Evolutionary conservation across 768 basidiomycete genomes (phyloP).

Genomic region (Phaeotremella skinneri): DNA sequence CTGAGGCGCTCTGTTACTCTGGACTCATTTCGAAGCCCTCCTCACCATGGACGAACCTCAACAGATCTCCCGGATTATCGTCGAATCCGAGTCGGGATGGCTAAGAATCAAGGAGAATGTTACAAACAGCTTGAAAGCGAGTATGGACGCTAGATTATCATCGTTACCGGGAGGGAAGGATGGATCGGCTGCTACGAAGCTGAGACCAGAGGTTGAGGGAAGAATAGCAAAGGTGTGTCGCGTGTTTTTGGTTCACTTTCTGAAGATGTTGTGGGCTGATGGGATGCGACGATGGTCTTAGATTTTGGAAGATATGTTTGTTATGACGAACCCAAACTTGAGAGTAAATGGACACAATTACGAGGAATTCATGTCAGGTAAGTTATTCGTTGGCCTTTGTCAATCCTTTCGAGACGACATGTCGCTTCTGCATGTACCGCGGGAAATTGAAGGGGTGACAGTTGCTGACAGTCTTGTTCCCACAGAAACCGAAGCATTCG

Average conservation of each 20-base stretch:
- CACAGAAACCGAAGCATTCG: conserved; percentile 74
- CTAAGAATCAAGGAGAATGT: conserved; percentile 61
- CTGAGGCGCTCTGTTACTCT: too few relatives aligned
- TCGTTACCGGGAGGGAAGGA: conserved; percentile 51
- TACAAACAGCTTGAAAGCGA: conserved; percentile 54
- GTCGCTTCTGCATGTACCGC: too few relatives aligned
- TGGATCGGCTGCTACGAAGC: conserved; percentile 57
- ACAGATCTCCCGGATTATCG: conserved; percentile 37
- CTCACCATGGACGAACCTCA: conserved; percentile 23
- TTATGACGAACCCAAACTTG: conserved; percentile 66
- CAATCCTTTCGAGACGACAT: too few relatives aligned
- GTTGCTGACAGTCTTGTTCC: too few relatives aligned
- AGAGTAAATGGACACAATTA: conserved; percentile 76
- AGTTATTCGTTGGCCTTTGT: conserved; percentile 15
- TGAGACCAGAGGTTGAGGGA: conserved; percentile 39
- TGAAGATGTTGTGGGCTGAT: too few relatives aligned
- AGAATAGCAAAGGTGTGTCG: conserved; percentile 36
- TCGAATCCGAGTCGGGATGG: conserved; percentile 70
- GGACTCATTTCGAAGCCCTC: too few relatives aligned
- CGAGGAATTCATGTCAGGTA: conserved; percentile 61
- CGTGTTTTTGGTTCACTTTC: neutral
- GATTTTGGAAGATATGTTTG: conserved; percentile 62
- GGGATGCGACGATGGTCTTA: conserved; percentile 15
- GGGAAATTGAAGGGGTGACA: too few relatives aligned
- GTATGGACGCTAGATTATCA: conserved; percentile 58